These are phyloP conservation scores for Cryptococcus maquisensis DNA, from an alignment of 1,284 basidiomycete genomes.

Conservation along the genomic window DNA sequence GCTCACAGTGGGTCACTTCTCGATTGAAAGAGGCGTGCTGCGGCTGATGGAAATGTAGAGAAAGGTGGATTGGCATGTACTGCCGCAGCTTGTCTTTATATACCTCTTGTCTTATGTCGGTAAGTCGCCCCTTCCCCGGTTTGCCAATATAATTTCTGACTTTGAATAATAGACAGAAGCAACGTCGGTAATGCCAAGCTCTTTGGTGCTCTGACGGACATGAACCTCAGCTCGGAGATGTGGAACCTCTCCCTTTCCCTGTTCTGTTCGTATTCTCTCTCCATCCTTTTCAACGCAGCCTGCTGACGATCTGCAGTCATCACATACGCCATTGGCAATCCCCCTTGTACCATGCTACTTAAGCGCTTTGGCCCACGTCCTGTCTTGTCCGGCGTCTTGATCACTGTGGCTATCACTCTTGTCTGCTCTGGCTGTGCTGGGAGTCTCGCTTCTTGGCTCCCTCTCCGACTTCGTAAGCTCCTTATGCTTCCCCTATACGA, in stretches of 20 bases:
- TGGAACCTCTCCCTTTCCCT: conserved; percentile 29
- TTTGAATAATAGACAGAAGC: neutral
- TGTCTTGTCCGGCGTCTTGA: conserved; percentile 15
- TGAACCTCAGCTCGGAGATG: conserved; percentile 9
- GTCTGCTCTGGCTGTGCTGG: conserved; percentile 19
- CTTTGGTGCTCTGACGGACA: conserved; percentile 10
- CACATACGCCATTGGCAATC: conserved; percentile 23
- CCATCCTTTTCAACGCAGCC: neutral
- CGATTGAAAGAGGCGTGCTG: neutral
- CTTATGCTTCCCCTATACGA: no score
- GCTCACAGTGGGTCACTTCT: conserved; percentile 19
- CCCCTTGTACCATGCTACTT: conserved; percentile 19
- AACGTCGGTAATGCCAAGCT: conserved; percentile 27
- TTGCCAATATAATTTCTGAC: neutral
- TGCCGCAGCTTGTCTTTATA: conserved; percentile 20
- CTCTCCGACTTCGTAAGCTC: conserved; percentile 19
- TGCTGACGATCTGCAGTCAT: conserved; percentile 15
- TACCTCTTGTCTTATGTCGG: conserved; percentile 23
- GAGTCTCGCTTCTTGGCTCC: conserved; percentile 22
- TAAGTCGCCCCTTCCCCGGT: neutral
- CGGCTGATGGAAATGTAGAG: conserved; percentile 3
- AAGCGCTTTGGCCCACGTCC: conserved; percentile 21
- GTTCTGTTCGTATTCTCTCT: conserved; percentile 21
- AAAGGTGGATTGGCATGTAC: conserved; percentile 18
- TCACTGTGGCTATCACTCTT: conserved; percentile 11